Evolutionary conservation across 805 yeast genomes (phyloP).

Genomic region (Isabelozyma gotoi): DNA sequence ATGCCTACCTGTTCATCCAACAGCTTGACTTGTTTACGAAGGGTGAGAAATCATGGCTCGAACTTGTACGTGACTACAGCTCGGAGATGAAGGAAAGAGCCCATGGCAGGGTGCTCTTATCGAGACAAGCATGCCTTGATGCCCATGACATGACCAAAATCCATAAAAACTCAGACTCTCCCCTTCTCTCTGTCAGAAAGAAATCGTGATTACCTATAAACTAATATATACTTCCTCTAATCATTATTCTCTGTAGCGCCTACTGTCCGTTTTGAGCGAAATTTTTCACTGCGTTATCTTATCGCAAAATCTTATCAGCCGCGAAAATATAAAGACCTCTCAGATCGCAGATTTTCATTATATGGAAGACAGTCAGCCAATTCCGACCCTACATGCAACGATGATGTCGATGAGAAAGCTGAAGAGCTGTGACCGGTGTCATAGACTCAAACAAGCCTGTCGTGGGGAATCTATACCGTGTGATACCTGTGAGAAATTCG

Average conservation of each 20-base stretch:
- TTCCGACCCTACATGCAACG: background rate
- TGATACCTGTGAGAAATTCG: constrained; percentile 11
- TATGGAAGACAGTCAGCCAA: background rate
- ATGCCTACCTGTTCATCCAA: constrained; percentile 10
- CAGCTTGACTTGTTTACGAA: constrained; percentile 9
- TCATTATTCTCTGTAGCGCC: no score
- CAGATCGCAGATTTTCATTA: background rate
- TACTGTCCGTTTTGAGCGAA: no score
- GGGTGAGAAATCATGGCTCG: constrained; percentile 9
- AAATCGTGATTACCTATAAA: constrained; percentile 1
- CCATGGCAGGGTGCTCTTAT: constrained; percentile 16
- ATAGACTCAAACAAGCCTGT: constrained; percentile 21
- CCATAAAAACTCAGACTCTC: constrained; percentile 12
- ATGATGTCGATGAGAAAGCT: constrained; percentile 3
- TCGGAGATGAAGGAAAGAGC: constrained; percentile 10
- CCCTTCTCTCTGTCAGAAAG: constrained; percentile 12
- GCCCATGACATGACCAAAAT: constrained; percentile 21
- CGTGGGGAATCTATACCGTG: constrained; percentile 15
- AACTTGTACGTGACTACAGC: constrained; percentile 10
- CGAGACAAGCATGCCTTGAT: constrained; percentile 24
- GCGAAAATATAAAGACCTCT: background rate
- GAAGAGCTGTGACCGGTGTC: constrained; percentile 26
- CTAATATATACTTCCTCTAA: background rate
- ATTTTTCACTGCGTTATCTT: background rate
- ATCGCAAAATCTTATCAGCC: background rate